A percentile compares a stretch with the other conserved stretches of the same genome.
phyloP scores from a whole-genome alignment of 371 early-diverging fungal species.

The Apophysomyces elegans region DNA sequence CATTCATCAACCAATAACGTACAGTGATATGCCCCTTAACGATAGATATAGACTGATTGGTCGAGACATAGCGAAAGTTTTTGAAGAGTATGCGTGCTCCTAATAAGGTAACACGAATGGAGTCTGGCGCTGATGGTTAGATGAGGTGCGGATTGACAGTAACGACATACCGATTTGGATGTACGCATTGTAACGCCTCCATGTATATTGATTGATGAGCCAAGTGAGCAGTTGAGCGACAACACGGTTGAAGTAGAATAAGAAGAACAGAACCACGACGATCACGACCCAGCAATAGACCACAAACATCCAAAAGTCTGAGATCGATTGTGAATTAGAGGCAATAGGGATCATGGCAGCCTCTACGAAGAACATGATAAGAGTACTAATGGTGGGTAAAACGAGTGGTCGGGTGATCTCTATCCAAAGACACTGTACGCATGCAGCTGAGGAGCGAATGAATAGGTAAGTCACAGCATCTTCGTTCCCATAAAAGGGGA shows the following conservation, averaged over 20 bases:
- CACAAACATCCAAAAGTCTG: constrained; percentile 64
- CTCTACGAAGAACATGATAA: constrained; percentile 9
- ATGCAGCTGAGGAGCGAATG: background rate
- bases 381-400: background rate
- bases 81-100: constrained; percentile 84
- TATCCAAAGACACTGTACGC: background rate
- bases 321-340: constrained; percentile 32
- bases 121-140: constrained; percentile 51
- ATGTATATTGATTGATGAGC: constrained; percentile 72
- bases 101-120: constrained; percentile 74
- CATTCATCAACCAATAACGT: constrained; percentile 76
- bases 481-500: background rate
- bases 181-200: constrained; percentile 72
- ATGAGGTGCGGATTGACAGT: background rate
- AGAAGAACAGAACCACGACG: constrained; percentile 74
- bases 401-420: constrained; percentile 8
- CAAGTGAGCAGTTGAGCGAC: constrained; percentile 68
- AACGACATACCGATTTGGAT: constrained; percentile 70
- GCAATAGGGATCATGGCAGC: constrained; percentile 11
- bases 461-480: background rate
- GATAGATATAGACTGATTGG: constrained; percentile 74
- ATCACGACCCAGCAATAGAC: constrained; percentile 74
- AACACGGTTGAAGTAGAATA: constrained; percentile 78
- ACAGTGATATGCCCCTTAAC: constrained; percentile 82
- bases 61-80: constrained; percentile 75